Evolutionary conservation across 345 rosid genomes (phyloP), one percentile per base, ranked within the genome.

Genomic region (Turritis glabra): DNA sequence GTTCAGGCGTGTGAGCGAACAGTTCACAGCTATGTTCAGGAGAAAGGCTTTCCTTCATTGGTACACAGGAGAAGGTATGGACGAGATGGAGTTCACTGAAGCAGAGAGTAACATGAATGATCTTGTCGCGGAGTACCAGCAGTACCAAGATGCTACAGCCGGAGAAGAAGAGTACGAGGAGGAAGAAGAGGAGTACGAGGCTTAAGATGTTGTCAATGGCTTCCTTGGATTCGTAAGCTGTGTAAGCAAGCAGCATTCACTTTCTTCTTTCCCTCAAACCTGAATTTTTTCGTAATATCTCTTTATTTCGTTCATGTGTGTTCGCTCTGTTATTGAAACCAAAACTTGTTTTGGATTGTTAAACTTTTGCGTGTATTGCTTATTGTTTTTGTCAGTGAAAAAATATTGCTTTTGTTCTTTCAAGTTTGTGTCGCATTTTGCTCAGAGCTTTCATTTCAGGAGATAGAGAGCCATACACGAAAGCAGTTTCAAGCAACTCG

Each of bases 31-130:
- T 64, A 79, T 79, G 82, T 79, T 79, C 73, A 79, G 82, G 79
- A 79, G 82, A 66, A 79, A 79, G 77, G 82, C 82, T 75, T 79
- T 79, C 82, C 75, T 79, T 35, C 82, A 79, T 74, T 79, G 82
- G 82, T 79, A 79, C 77, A 79, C 82, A 8, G 82, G 82, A 32
- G 82, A 79, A 67, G 82, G 82, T 1, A 79, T 79, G 82, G 82
- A 79, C 57, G 82, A 79, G 47, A 79, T 79, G 82, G 82, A 79
- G 50, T 79, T 79, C 66, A 79, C 82, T 1, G 82, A 79, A 37
- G 80, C 80, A 3, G 83, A 80, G 72, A 80, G 83, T 57, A 80
- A 80, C 78, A 80, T 80, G 83, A 80, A 80, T 8, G 83, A 80
- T 67, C 77, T 80, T 69, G 83, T 80, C 3, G 80, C 83, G 2